Conservation (phyloP, 345 rosid species). For the Pistacia atlantica region DNA sequence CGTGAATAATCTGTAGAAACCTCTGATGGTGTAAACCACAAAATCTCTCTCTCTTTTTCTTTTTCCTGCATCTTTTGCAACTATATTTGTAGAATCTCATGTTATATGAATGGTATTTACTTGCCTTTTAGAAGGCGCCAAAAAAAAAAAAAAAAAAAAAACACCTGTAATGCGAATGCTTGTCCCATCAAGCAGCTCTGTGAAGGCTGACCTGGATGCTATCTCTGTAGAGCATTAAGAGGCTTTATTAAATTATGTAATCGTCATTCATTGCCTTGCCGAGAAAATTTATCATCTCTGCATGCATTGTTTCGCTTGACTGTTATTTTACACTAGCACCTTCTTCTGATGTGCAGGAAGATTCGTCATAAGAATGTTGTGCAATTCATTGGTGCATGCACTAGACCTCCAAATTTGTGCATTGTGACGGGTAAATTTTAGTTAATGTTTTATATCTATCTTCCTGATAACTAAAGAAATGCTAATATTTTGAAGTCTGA, state of each 20-base stretch:
- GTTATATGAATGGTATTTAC: neutral
- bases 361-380: conserved; percentile 91
- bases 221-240: neutral
- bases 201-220: neutral
- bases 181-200: neutral
- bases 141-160: no score
- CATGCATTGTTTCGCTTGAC: conserved; percentile 12
- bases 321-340: neutral
- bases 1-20: neutral
- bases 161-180: neutral
- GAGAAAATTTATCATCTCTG: conserved; percentile 1
- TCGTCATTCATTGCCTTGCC: neutral
- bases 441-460: conserved; percentile 4
- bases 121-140: neutral
- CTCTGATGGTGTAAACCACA: neutral
- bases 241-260: neutral
- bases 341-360: conserved; percentile 58
- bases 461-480: neutral
- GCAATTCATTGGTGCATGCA: conserved; percentile 95
- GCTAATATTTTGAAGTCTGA: conserved; percentile 7
- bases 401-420: conserved; percentile 79
- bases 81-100: neutral
- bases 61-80: neutral
- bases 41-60: neutral
- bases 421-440: conserved; percentile 80